Conservation (phyloP, 2,329 filamentous ascomycete genomes). For the Phoma sp. region DNA sequence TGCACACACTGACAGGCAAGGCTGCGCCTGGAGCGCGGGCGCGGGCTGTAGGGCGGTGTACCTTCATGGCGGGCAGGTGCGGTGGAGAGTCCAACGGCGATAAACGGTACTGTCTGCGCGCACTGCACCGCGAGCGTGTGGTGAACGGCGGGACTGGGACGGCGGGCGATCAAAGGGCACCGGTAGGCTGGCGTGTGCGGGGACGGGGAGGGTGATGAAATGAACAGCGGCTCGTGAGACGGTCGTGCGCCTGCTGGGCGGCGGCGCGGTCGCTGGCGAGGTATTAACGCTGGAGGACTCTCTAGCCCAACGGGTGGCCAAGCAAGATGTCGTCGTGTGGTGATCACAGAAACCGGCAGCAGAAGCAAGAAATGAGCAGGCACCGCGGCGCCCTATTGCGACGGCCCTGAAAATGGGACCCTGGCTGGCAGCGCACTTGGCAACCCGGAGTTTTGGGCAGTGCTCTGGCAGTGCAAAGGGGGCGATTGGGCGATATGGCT, state of each 20-base stretch:
- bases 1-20: conserved; percentile 21
- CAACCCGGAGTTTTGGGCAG: conserved; percentile 21
- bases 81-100: conserved; percentile 12
- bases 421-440: conserved; percentile 20
- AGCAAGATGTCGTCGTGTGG: conserved; percentile 18
- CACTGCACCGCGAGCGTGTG: conserved; percentile 24
- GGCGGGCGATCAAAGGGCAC: conserved; percentile 21
- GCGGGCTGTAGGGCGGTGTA: conserved; percentile 18
- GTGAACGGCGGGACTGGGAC: conserved; percentile 13
- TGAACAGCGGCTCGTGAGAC: conserved; percentile 22
- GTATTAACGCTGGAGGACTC: background rate
- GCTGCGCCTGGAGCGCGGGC: conserved; percentile 27
- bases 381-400: conserved; percentile 18
- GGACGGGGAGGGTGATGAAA: conserved; percentile 21
- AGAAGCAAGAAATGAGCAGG: conserved; percentile 24
- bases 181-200: conserved; percentile 30
- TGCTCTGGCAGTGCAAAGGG: conserved; percentile 19
- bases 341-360: conserved; percentile 2
- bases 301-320: conserved; percentile 13
- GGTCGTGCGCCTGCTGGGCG: conserved; percentile 21
- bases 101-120: conserved; percentile 12
- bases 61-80: conserved; percentile 27
- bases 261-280: background rate
- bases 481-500: conserved; percentile 11
- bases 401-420: conserved; percentile 20